Base-by-base conservation (phyloP, 2,329 filamentous ascomycete species). In the Lachnellula suecica region DNA sequence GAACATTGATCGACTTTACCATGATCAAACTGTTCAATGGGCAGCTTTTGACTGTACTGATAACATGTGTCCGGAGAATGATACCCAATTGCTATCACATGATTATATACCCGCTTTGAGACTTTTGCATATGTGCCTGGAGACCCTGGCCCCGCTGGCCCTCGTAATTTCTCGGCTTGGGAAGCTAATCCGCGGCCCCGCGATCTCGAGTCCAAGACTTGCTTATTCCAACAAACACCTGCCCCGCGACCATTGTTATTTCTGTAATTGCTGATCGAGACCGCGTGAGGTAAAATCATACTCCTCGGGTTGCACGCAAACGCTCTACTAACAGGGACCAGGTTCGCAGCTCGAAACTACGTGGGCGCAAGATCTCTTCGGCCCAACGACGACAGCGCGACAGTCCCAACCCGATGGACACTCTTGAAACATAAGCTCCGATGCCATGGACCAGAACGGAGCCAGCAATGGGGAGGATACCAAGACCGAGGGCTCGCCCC, bases 371-470 rank as follows among this genome's bases (percentile, higher is more conserved):
- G 44, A 37, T 38, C 44, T 25, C 25, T 46, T 35, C 31, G 47
- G 43, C 54, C 45, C 40, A 38, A 57, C 42, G 42, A 59, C 58
- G 44, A 54, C 53, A 57, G 56, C 62, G 58, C 59, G 53, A 55
- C 51, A 24, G 55, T 61, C 56, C 57, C 61, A 61, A 61, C 58
- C 61, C 63, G 59, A 69, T 68, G 64, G 67, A 64, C 64, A 44
- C 59, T 61, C 58, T 64, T 54, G 56, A 61, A 60, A 58, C 56
- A 52, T 63, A 67, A 60, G 57, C 56, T 63, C 61, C 59, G 59
- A 67, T 67, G 67, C 58, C 56, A 70, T 69, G 67, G 67, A 69
- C 59, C 59, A 66, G 59, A 68, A 67, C 63, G 66, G 61, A 49
- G 50, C 57, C 44, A 67, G 58, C 47, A 66, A 68, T 61, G 60